These are phyloP conservation scores for Psilocybe sp. DNA, from an alignment of 768 basidiomycete genomes.

Conservation along the genomic window DNA sequence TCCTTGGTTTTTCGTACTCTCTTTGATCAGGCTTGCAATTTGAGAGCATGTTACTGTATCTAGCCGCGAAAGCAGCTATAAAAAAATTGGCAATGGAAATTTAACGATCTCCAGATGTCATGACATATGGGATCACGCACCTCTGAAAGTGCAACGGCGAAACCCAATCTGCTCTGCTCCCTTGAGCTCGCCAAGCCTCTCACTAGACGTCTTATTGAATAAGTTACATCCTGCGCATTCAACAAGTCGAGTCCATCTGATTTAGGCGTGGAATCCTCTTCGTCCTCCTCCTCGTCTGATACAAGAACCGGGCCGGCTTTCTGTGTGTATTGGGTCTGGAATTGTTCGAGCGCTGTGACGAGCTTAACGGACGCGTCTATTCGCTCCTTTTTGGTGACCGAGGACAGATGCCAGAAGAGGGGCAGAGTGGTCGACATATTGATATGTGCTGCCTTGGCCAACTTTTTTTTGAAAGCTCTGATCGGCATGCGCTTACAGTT, in stretches of 20 bases:
- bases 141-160: constrained; percentile 94
- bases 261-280: constrained; percentile 39
- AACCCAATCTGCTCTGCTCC: constrained; percentile 92
- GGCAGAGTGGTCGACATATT: constrained; percentile 85
- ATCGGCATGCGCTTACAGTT: constrained; percentile 6
- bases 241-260: constrained; percentile 55
- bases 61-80: constrained; percentile 75
- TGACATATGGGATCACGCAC: constrained; percentile 39
- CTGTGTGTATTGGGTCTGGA: constrained; percentile 66
- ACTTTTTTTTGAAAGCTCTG: constrained; percentile 17
- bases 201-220: constrained; percentile 84
- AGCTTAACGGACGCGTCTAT: constrained; percentile 86
- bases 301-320: constrained; percentile 32
- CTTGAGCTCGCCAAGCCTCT: constrained; percentile 88
- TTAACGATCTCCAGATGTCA: constrained; percentile 1
- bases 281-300: constrained; percentile 44
- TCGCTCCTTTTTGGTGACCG: constrained; percentile 73
- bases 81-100: constrained; percentile 2
- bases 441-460: constrained; percentile 6
- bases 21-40: constrained; percentile 71
- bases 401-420: constrained; percentile 92
- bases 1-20: constrained; percentile 66
- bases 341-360: constrained; percentile 75
- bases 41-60: constrained; percentile 75
- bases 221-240: constrained; percentile 90